Percentiles rank a stretch among this genome's conserved stretches.
These are phyloP conservation scores for Fusarium sambucinum DNA, from an alignment of 2,329 filamentous ascomycete species.

Conservation along the genomic window DNA sequence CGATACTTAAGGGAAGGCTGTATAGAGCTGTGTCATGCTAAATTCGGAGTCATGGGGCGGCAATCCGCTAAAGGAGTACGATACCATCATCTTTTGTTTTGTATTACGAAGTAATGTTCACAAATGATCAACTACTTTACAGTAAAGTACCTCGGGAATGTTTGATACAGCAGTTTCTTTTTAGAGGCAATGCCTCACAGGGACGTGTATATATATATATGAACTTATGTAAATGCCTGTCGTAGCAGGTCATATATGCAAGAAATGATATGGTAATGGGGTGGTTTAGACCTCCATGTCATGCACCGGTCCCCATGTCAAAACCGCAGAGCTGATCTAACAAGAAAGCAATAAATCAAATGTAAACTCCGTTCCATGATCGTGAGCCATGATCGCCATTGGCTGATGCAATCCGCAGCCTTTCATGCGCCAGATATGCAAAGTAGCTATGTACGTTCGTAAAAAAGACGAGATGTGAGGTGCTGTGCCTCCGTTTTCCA, in stretches of 20 bases:
- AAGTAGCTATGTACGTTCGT: constrained; percentile 36
- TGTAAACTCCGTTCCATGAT: constrained; percentile 47
- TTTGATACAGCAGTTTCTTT: constrained; percentile 17
- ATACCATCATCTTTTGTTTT: constrained; percentile 35
- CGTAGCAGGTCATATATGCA: constrained; percentile 12
- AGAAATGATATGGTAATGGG: constrained; percentile 19
- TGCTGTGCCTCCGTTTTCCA: constrained; percentile 1
- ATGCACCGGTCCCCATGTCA: constrained; percentile 8
- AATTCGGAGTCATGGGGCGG: constrained; percentile 11
- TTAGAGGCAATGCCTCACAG: constrained; percentile 13
- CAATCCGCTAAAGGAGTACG: constrained; percentile 11
- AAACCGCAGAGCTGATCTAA: constrained; percentile 19
- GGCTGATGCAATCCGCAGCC: constrained; percentile 44
- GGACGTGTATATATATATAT: constrained; percentile 2
- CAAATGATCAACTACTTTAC: background rate
- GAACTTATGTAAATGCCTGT: constrained; percentile 10
- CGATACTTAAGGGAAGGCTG: background rate
- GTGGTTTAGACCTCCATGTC: constrained; percentile 4
- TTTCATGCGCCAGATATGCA: constrained; percentile 47
- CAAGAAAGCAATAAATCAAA: constrained; percentile 23
- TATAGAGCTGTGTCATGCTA: background rate
- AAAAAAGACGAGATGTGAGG: constrained; percentile 28
- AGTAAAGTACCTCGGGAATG: background rate
- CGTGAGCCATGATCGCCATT: constrained; percentile 36
- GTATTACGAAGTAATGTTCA: constrained; percentile 20